These are phyloP conservation scores for Komagataella phaffii DNA, from an alignment of 805 yeast species.

Conservation along the genomic window DNA sequence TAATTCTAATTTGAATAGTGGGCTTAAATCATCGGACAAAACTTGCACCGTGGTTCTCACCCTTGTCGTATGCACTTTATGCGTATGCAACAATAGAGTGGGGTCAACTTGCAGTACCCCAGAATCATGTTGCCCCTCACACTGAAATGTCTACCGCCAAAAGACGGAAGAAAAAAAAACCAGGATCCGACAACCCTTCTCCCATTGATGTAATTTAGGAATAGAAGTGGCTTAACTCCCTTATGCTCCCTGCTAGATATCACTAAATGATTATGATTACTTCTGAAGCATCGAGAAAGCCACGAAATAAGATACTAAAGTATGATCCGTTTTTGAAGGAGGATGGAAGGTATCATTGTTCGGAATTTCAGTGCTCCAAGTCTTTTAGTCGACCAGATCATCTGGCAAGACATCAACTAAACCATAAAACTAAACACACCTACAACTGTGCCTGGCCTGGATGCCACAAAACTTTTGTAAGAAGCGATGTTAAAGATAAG, in stretches of 20 bases:
- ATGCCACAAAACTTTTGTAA: slow-evolving; percentile 39
- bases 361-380: slow-evolving; percentile 26
- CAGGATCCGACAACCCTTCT: neutral
- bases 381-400: slow-evolving; percentile 46
- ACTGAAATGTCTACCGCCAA: neutral
- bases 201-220: neutral
- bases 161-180: neutral
- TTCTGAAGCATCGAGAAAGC: neutral
- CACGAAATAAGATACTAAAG: neutral
- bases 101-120: neutral
- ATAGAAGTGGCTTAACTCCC: no score
- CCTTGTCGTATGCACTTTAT: neutral
- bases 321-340: neutral
- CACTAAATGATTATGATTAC: neutral
- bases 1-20: neutral
- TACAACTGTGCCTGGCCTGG: slow-evolving; percentile 31
- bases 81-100: neutral
- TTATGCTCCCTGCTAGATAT: neutral
- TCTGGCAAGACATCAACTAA: slow-evolving; percentile 38
- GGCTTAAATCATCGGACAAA: neutral
- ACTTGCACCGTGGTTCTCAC: neutral
- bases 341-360: neutral
- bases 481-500: slow-evolving; percentile 35
- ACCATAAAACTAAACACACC: slow-evolving; percentile 29
- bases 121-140: neutral